Evolutionary conservation across 2,329 filamentous ascomycete species (phyloP), one percentile per base, ranked within the genome.

Genomic region (Zymoseptoria ardabiliae): DNA sequence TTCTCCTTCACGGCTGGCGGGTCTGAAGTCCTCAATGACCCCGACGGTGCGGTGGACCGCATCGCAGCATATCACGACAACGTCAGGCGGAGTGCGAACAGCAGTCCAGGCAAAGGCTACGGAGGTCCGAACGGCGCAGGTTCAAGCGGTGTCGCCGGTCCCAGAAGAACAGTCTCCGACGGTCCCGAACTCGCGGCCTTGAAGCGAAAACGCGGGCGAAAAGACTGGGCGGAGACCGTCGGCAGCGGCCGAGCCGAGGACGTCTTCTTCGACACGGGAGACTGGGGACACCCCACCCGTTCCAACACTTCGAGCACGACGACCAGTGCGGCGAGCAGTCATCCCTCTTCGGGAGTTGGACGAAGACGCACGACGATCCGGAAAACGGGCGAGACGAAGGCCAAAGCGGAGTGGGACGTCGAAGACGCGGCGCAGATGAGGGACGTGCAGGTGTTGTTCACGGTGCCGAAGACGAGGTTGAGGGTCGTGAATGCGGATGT

Each of bases 401-500:
- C 66, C 2, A 77, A 79, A 55, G 74, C 74, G 7, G 78, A 81
- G 53, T 81, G 79, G 79, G 78, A 81, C 56, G 76, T 81, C 1
- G 79, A 81, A 64, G 73, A 74, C 11, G 79, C 77, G 4, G 78
- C 75, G 1, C 73, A 75, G 55, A 71, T 74, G 21, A 66, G 79
- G 4, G 77, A 79, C 4, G 77, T 81, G n/a, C 79, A 79, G 58
- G 76, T 82, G 70, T 94, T 96, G 84, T 97, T 96, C 74, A 97
- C 93, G 0, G 91, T 97, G 61, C 93, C 94, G 2, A 91, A 88
- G 72, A 88, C 93, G 73, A 85, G 85, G 66, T 75, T 97, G 63
- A 79, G 93, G 23, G 91, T 97, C n/a, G 93, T 97, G 20, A 97
- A 97, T 72, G 87, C 84, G 55, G 88, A 88, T 68, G 75, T 79